Base-by-base conservation (phyloP, 2,329 filamentous ascomycete species). In the Penicillium rolfsii region DNA sequence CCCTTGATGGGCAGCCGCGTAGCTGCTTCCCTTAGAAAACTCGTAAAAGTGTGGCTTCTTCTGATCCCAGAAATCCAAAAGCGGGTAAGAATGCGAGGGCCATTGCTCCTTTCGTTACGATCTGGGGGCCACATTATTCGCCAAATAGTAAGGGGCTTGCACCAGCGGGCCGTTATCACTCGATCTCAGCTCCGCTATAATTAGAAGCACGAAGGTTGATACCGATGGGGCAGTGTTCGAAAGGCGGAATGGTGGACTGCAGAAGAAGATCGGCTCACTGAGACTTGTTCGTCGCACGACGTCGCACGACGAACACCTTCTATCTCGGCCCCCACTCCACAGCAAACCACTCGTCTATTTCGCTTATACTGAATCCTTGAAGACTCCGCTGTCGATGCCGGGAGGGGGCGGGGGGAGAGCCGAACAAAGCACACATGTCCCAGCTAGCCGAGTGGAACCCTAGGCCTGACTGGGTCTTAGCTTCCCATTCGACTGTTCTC, bases 1-100 rank as follows among this genome's bases (percentile, higher is more conserved):
- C 11, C 30, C 30, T 33, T 33, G 30, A 33, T 8, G 30, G 19
- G 19, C 19, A 22, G 19, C 19, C 19, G 19, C 19, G 19, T 22
- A 22, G 19, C 19, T 22, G 19, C 19, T 22, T 22, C 19, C 19
- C 19, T 22, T 33, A 6, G 30, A 33, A 33, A 33, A 33, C 7
- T 33, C 30, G 7, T 8, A 33, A 33, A 33, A 33, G 19, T 33
- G 5, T 33, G 46, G 46, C 6, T 14, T 19, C 26, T 16, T 3
- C 9, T 33, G 46, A 49, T 49, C 46, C 8, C 52, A 30, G 16
- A 40, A 55, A 61, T 50, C 59, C 59, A 8, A 41, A 58, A 55
- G 46, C n/a, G 22, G 55, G 50, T 45, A 33, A 43, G 9, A 5
- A n/a, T 53, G 49, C 58, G 59, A 43, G 41, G 55, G 54, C 16